Evolutionary conservation across 176 grass and related monocot species (phyloP).

Genomic region (Ensete ventricosum): DNA sequence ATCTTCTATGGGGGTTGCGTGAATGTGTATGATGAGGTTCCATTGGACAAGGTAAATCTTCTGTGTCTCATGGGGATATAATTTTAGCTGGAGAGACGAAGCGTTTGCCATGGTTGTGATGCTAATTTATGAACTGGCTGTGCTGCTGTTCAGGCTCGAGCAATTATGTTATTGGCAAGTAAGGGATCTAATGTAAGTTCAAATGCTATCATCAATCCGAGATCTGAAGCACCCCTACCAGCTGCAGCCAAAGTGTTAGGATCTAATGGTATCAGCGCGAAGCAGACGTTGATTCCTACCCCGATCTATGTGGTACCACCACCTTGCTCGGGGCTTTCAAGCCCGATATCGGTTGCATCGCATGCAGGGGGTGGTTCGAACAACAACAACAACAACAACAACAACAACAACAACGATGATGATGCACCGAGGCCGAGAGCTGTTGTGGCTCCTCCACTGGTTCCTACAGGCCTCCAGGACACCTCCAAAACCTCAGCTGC

Average conservation of each 20-base stretch:
- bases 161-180: conserved; percentile 73
- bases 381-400: conserved; percentile 24
- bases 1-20: conserved; percentile 80
- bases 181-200: conserved; percentile 42
- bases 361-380: conserved; percentile 44
- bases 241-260: conserved; percentile 24
- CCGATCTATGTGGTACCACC: conserved; percentile 25
- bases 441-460: conserved; percentile 27
- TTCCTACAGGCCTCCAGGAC: conserved; percentile 32
- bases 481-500: conserved; percentile 10
- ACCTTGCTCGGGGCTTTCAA: conserved; percentile 31
- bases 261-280: conserved; percentile 27
- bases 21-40: conserved; percentile 68
- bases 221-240: conserved; percentile 24
- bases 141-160: conserved; percentile 51
- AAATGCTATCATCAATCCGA: conserved; percentile 19
- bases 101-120: not conserved
- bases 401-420: too few species aligned
- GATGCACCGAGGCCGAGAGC: conserved; percentile 33
- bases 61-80: not conserved
- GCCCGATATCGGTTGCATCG: conserved; percentile 29
- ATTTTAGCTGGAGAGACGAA: not conserved
- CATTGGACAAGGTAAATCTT: conserved; percentile 53
- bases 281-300: conserved; percentile 28
- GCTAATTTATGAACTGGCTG: not conserved